phyloP scores from a whole-genome alignment of 495 filamentous ascomycete species.

The Podospora appendiculata region DNA sequence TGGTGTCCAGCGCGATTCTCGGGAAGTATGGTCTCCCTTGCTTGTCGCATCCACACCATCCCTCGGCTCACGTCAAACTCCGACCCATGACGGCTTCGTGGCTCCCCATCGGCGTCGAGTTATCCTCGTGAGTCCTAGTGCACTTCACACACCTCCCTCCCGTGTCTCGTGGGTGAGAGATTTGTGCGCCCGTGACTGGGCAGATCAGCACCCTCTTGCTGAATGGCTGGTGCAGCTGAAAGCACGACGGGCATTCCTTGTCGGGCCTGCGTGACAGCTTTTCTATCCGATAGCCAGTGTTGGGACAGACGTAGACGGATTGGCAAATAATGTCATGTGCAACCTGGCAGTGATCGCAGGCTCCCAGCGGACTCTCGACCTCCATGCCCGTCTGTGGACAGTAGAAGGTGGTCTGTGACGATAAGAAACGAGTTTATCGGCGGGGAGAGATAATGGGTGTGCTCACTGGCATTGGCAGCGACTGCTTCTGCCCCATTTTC shows the following conservation, averaged over 20 bases:
- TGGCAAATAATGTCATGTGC: slow-evolving; percentile 28
- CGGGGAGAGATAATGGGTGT: background rate
- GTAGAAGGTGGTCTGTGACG: slow-evolving; percentile 15
- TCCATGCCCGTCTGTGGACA: slow-evolving; percentile 20
- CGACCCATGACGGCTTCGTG: slow-evolving; percentile 8
- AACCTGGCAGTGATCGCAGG: slow-evolving; percentile 20
- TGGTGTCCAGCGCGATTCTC: no score
- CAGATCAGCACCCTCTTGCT: slow-evolving; percentile 24
- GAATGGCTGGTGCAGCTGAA: slow-evolving; percentile 22
- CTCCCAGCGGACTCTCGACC: slow-evolving; percentile 14
- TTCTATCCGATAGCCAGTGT: slow-evolving; percentile 26
- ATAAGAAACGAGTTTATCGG: background rate
- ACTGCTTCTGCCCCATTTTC: slow-evolving; percentile 11
- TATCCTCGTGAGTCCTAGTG: slow-evolving; percentile 18
- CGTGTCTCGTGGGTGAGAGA: slow-evolving; percentile 19
- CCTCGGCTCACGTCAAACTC: background rate
- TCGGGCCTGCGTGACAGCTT: slow-evolving; percentile 8
- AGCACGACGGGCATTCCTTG: slow-evolving; percentile 23
- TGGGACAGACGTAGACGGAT: slow-evolving; percentile 24
- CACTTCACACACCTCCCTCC: slow-evolving; percentile 20
- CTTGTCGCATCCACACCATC: no score
- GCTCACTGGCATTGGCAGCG: slow-evolving; percentile 4
- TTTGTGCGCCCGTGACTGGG: slow-evolving; percentile 22
- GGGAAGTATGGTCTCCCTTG: no score
- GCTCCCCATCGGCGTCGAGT: slow-evolving; percentile 19